phyloP scores from a whole-genome alignment of 805 yeast species.

The Saccharomyces paradoxus region DNA sequence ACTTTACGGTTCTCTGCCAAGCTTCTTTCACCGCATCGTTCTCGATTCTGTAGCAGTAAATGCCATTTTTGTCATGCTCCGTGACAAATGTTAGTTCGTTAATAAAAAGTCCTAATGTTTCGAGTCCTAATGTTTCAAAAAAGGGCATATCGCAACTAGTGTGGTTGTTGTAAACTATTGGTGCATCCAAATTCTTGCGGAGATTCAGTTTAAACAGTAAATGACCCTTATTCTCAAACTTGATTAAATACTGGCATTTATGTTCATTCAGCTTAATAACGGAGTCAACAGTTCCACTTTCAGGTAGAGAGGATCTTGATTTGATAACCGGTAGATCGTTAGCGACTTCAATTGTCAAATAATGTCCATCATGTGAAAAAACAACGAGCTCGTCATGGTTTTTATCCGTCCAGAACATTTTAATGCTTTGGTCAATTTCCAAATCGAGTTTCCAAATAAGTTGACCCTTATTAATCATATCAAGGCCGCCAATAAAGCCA shows the following conservation, averaged over 20 bases:
- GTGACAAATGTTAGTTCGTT: too few species aligned
- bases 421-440: constrained; percentile 13
- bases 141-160: constrained; percentile 8
- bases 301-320: background rate
- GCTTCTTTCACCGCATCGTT: constrained; percentile 24
- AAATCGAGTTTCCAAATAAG: constrained; percentile 34
- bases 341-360: constrained; percentile 11
- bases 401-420: constrained; percentile 16
- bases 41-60: constrained; percentile 22
- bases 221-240: constrained; percentile 7
- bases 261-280: constrained; percentile 3
- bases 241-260: constrained; percentile 11
- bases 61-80: constrained; percentile 13
- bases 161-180: background rate
- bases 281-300: background rate
- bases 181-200: background rate
- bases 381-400: constrained; percentile 15
- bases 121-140: too few species aligned
- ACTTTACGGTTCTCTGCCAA: constrained; percentile 32
- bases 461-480: constrained; percentile 33
- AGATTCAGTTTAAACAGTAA: background rate
- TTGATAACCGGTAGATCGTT: background rate
- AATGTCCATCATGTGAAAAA: constrained; percentile 26
- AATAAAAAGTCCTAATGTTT: too few species aligned
- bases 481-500: constrained; percentile 38